These are phyloP conservation scores for Dioscorea alata DNA, from an alignment of 106 monocot genomes.

Conservation along the genomic window DNA sequence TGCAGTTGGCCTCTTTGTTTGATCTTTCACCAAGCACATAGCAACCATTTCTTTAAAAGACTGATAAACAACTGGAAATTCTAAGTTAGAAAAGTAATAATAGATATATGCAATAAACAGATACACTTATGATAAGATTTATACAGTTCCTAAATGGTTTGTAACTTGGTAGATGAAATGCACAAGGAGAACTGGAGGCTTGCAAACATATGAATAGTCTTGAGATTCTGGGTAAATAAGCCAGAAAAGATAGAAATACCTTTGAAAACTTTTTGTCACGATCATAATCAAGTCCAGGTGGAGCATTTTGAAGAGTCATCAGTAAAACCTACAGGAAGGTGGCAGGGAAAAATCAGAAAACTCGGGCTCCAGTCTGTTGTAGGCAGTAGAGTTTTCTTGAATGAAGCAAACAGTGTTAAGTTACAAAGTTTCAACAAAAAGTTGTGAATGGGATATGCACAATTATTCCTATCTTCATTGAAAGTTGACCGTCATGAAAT, in stretches of 20 bases:
- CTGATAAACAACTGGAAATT: constrained; percentile 70
- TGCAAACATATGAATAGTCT: constrained; percentile 1
- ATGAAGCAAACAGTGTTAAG: no score
- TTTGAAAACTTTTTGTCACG: constrained; percentile 92
- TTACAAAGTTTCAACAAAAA: no score
- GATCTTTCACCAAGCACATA: constrained; percentile 99
- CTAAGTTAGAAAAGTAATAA: constrained; percentile 39
- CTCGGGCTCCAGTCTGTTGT: no score
- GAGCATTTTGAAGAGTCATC: constrained; percentile 98
- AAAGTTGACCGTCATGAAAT: no score
- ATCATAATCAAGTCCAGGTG: constrained; percentile 94
- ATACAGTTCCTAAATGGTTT: no score
- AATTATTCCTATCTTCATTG: no score
- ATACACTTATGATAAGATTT: no score
- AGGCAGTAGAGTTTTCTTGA: no score
- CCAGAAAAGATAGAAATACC: constrained; percentile 56
- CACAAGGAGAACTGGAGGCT: not conserved
- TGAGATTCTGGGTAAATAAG: constrained; percentile 2
- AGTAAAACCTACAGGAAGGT: constrained; percentile 63
- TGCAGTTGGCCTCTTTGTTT: constrained; percentile 90
- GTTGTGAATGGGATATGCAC: no score
- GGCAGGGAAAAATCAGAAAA: no score
- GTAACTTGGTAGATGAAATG: not conserved
- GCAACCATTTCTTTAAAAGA: constrained; percentile 98
- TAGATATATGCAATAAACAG: no score